These are phyloP conservation scores for Hypoxylon sp. DNA, from an alignment of 2,329 filamentous ascomycete species.

Conservation along the genomic window DNA sequence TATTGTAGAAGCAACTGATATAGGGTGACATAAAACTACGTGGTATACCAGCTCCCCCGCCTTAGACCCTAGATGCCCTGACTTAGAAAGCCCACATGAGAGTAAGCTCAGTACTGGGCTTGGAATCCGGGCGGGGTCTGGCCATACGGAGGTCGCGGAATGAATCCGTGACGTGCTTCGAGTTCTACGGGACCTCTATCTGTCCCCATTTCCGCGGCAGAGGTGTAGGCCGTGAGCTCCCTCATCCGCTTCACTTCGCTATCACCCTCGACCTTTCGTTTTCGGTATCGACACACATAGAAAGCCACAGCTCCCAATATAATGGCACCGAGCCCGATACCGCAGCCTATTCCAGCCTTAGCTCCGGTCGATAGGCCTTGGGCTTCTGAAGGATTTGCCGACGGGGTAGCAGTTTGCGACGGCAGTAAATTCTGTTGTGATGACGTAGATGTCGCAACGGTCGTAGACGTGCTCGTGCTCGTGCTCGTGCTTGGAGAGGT, in stretches of 20 bases:
- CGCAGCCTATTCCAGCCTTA: slow-evolving; percentile 18
- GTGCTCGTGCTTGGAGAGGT: neutral
- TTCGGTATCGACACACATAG: slow-evolving; percentile 14
- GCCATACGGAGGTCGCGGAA: neutral
- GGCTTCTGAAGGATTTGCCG: neutral
- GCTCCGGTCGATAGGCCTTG: slow-evolving; percentile 17
- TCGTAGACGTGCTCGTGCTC: no score
- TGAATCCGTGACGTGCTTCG: neutral
- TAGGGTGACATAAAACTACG: no score
- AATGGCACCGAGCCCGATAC: slow-evolving; percentile 13
- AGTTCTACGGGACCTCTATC: slow-evolving; percentile 7
- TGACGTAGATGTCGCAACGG: neutral
- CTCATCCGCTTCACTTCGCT: neutral
- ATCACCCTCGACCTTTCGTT: neutral
- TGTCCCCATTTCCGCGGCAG: neutral
- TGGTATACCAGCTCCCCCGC: no score
- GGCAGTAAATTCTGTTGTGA: no score
- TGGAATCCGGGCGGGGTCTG: neutral
- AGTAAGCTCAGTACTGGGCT: neutral
- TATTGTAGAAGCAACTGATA: no score
- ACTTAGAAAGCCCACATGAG: neutral
- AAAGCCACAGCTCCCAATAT: slow-evolving; percentile 17
- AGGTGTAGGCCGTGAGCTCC: neutral
- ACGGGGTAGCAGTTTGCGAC: neutral
- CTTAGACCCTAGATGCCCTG: neutral